These are phyloP conservation scores for Sugiyamaella neomexicana DNA, from an alignment of 1,139 yeast genomes.

Conservation along the genomic window DNA sequence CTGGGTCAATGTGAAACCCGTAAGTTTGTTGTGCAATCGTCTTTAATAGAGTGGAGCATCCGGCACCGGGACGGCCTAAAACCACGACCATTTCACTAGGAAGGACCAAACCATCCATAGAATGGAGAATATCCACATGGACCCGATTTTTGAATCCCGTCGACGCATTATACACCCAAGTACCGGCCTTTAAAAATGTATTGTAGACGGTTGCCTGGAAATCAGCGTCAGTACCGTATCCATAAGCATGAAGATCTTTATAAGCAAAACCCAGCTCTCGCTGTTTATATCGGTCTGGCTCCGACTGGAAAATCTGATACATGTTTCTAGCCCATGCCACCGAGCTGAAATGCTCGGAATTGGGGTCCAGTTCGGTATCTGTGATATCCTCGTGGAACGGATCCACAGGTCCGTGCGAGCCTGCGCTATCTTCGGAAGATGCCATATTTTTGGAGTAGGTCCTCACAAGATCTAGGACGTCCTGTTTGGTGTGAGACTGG, in stretches of 20 bases:
- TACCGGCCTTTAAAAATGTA: conserved; percentile 39
- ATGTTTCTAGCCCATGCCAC: conserved; percentile 74
- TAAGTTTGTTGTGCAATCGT: conserved; percentile 69
- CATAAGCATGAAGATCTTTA: conserved; percentile 67
- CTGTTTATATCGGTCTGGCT: conserved; percentile 24
- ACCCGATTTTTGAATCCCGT: conserved; percentile 31
- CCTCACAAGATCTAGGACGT: conserved; percentile 15
- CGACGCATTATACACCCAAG: conserved; percentile 26
- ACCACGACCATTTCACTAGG: conserved; percentile 80
- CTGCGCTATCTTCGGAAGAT: not conserved
- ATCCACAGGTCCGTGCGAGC: conserved; percentile 23
- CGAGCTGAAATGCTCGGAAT: conserved; percentile 56
- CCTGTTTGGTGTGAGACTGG: conserved; percentile 20
- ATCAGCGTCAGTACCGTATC: conserved; percentile 75
- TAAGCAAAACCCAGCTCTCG: conserved; percentile 58
- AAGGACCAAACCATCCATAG: conserved; percentile 64
- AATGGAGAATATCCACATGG: conserved; percentile 58
- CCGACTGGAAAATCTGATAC: conserved; percentile 42
- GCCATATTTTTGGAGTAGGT: conserved; percentile 9
- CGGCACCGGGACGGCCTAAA: conserved; percentile 81
- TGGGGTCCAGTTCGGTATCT: conserved; percentile 55
- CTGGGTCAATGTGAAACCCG: conserved; percentile 62
- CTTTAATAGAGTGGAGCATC: conserved; percentile 76
- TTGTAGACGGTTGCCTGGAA: conserved; percentile 74
- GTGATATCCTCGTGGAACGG: conserved; percentile 26